These are phyloP conservation scores for Cystobasidium tubakii DNA, from an alignment of 768 basidiomycete genomes.

Conservation along the genomic window DNA sequence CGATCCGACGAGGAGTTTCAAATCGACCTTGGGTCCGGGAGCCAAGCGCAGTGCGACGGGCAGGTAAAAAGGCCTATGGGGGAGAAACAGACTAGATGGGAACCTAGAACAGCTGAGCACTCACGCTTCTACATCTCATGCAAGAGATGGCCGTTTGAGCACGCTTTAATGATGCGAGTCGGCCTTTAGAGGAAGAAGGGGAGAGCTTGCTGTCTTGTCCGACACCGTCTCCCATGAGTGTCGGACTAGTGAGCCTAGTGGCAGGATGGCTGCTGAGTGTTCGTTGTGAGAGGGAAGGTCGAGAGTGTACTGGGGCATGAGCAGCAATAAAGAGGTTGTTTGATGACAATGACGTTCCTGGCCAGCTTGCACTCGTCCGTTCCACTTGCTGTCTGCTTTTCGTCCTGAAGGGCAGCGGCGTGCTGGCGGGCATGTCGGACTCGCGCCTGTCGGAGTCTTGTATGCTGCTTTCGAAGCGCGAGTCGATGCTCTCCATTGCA, in stretches of 20 bases:
- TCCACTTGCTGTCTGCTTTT: background rate
- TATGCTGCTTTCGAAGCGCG: background rate
- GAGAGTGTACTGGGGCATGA: background rate
- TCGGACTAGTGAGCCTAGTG: too few species aligned
- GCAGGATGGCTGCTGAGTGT: background rate
- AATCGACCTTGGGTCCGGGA: too few species aligned
- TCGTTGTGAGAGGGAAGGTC: background rate
- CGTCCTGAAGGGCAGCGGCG: background rate
- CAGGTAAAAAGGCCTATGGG: background rate
- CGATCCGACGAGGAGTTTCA: too few species aligned
- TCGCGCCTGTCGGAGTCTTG: background rate
- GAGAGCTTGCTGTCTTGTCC: background rate
- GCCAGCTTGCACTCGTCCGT: background rate
- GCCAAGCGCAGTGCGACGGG: background rate
- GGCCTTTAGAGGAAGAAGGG: background rate
- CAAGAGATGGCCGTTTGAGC: conserved; percentile 22
- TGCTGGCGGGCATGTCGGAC: background rate
- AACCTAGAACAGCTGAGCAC: background rate
- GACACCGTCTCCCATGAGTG: background rate
- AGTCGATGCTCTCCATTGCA: too few species aligned
- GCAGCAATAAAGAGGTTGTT: background rate
- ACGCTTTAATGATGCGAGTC: background rate
- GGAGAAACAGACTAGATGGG: background rate
- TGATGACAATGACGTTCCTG: background rate
- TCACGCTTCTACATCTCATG: conserved; percentile 16